Evolutionary conservation across 208 protist species (phyloP).

Genomic region (Trypanosomatidae sp.): DNA sequence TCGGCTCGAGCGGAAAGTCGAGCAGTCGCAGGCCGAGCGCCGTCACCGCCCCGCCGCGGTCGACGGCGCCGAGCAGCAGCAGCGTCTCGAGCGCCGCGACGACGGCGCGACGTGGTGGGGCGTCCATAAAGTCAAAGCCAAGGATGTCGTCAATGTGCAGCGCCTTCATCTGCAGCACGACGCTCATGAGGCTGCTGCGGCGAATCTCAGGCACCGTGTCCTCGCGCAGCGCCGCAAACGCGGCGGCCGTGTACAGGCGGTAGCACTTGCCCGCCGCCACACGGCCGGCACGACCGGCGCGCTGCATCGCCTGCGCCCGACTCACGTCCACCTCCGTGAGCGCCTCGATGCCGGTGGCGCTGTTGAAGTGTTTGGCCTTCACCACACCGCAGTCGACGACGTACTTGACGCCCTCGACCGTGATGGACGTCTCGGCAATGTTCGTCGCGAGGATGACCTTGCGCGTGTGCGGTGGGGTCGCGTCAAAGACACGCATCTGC

Average conservation of each 20-base stretch:
- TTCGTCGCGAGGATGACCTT: conserved; percentile 98
- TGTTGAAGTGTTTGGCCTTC: conserved; percentile 97
- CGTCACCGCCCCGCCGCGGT: conserved; percentile 72
- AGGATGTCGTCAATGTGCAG: conserved; percentile 95
- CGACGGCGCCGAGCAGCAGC: conserved; percentile 89
- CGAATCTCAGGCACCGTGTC: conserved; percentile 97
- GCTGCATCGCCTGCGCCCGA: conserved; percentile 90
- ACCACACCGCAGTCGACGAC: conserved; percentile 97
- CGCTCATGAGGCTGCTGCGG: conserved; percentile 95
- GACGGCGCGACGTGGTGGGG: conserved; percentile 83
- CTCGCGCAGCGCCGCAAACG: conserved; percentile 92
- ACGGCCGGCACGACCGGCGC: conserved; percentile 96
- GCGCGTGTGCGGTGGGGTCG: conserved; percentile 59
- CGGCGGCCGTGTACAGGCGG: conserved; percentile 93
- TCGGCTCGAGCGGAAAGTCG: conserved; percentile 98
- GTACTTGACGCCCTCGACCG: conserved; percentile 98
- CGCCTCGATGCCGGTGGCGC: conserved; percentile 94
- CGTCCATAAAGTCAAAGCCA: conserved; percentile 98
- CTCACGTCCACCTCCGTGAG: conserved; percentile 92
- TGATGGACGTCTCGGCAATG: conserved; percentile 99
- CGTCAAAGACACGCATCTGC: conserved; percentile 95
- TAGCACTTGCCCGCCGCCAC: conserved; percentile 96
- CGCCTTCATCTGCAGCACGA: conserved; percentile 94
- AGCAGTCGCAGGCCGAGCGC: conserved; percentile 90
- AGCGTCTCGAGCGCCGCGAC: conserved; percentile 89